Percentiles rank a stretch among this genome's conserved stretches.
These are phyloP conservation scores for Coemansia nantahalensis DNA, from an alignment of 192 early-diverging fungal species.

Conservation along the genomic window DNA sequence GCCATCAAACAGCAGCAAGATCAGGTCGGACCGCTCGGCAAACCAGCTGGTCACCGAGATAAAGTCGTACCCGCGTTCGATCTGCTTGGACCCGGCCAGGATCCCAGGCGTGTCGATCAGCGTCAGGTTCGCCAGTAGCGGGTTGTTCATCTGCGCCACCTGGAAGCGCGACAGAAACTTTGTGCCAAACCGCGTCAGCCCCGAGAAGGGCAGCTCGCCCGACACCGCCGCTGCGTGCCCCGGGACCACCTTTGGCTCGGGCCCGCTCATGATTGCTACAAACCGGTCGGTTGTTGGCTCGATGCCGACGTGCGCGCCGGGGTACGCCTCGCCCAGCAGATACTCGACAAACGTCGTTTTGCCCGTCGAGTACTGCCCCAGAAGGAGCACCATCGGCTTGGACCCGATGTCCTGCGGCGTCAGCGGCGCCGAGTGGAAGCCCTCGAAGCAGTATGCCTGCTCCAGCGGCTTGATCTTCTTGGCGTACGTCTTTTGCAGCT, in stretches of 20 bases:
- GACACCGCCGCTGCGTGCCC: constrained; percentile 85
- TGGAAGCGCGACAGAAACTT: constrained; percentile 81
- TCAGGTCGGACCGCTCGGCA: constrained; percentile 77
- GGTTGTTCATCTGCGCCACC: constrained; percentile 75
- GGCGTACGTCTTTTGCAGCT: constrained; percentile 66
- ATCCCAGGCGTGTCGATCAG: constrained; percentile 92
- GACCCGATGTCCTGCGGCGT: constrained; percentile 80
- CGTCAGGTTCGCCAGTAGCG: constrained; percentile 76
- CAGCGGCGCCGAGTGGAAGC: constrained; percentile 76
- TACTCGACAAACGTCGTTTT: constrained; percentile 84
- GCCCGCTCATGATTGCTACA: constrained; percentile 77
- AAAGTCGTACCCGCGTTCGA: constrained; percentile 81
- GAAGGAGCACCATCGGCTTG: constrained; percentile 81
- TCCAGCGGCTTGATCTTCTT: constrained; percentile 74
- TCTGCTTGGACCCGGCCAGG: constrained; percentile 82
- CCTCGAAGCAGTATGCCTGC: constrained; percentile 73
- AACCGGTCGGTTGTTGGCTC: constrained; percentile 89
- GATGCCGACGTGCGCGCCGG: constrained; percentile 80
- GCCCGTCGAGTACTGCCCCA: constrained; percentile 88
- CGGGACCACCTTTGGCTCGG: constrained; percentile 74
- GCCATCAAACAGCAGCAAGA: constrained; percentile 85
- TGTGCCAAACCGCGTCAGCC: constrained; percentile 76
- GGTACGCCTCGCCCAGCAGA: constrained; percentile 74
- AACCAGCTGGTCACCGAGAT: constrained; percentile 82
- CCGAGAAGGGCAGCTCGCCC: constrained; percentile 77